A percentile compares a stretch with the other conserved stretches of the same genome.
Conservation (phyloP, 192 early-diverging fungal genomes). For the Borealophlyctis nickersoniae region DNA sequence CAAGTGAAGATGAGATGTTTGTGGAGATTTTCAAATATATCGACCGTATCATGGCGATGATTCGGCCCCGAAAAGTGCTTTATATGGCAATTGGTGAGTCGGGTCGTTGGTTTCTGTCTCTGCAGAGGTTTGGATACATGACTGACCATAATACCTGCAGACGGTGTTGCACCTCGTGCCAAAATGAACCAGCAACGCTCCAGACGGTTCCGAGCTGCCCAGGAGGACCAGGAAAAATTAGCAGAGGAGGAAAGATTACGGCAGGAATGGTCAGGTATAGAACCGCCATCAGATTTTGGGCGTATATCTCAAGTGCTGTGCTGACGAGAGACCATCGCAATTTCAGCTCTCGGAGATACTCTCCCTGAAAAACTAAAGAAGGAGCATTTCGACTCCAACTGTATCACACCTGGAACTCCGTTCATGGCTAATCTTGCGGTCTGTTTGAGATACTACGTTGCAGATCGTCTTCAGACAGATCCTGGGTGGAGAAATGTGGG, state of each 20-base stretch:
- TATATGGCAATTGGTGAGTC: slow-evolving; percentile 93
- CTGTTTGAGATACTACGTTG: slow-evolving; percentile 86
- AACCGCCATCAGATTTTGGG: no score
- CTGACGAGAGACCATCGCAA: background rate
- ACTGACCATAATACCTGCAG: slow-evolving; percentile 13
- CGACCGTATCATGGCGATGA: slow-evolving; percentile 89
- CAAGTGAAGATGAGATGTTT: slow-evolving; percentile 86
- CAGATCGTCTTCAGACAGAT: slow-evolving; percentile 83
- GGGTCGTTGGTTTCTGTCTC: background rate
- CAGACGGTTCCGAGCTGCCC: slow-evolving; percentile 91
- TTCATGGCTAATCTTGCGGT: slow-evolving; percentile 91
- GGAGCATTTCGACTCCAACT: slow-evolving; percentile 90
- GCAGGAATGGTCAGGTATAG: slow-evolving; percentile 43
- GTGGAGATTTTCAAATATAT: slow-evolving; percentile 94
- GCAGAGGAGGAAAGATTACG: slow-evolving; percentile 52
- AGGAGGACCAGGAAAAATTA: slow-evolving; percentile 68
- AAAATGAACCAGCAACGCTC: slow-evolving; percentile 99
- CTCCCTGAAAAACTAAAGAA: slow-evolving; percentile 57
- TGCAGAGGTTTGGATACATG: background rate
- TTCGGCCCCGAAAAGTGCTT: slow-evolving; percentile 89
- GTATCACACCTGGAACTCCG: slow-evolving; percentile 96
- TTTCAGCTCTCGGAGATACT: slow-evolving; percentile 18
- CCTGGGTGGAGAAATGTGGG: slow-evolving; percentile 78
- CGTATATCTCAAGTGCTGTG: slow-evolving; percentile 8
- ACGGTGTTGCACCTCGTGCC: slow-evolving; percentile 94